A percentile compares a stretch with the other conserved stretches of the same genome.
Conservation (phyloP, 192 early-diverging fungal species). For the Backusella mclennaniae region DNA sequence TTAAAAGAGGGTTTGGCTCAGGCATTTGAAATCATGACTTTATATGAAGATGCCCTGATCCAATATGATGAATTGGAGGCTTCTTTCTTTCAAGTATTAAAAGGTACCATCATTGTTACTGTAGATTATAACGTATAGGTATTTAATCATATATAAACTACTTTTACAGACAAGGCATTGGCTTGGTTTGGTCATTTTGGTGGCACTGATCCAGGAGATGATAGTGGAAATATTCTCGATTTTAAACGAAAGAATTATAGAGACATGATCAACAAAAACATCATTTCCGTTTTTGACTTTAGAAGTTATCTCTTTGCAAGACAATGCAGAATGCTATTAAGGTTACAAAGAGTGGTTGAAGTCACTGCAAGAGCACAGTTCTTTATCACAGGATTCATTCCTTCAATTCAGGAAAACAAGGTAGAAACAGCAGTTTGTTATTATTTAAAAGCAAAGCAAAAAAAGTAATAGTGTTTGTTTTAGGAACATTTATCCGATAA, state of each 20-base stretch:
- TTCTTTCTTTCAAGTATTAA: constrained; percentile 87
- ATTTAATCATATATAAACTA: no score
- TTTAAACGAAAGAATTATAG: constrained; percentile 79
- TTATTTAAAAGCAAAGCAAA: background rate
- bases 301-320: constrained; percentile 92
- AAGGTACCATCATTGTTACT: constrained; percentile 42
- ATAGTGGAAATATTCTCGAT: constrained; percentile 81
- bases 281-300: constrained; percentile 94
- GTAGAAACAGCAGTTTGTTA: constrained; percentile 33
- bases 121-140: no score
- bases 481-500: constrained; percentile 50
- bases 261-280: constrained; percentile 87
- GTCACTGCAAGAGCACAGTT: constrained; percentile 67
- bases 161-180: constrained; percentile 62
- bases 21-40: constrained; percentile 84
- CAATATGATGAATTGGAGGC: constrained; percentile 99
- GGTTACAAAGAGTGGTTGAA: constrained; percentile 61
- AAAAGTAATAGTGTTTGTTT: no score
- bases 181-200: constrained; percentile 96
- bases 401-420: constrained; percentile 69
- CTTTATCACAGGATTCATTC: constrained; percentile 73
- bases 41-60: constrained; percentile 85
- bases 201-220: constrained; percentile 81
- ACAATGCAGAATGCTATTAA: constrained; percentile 80
- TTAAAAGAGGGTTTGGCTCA: constrained; percentile 89